Evolutionary conservation across 495 filamentous ascomycete genomes (phyloP).

Genomic region (Lepidopterella palustris): DNA sequence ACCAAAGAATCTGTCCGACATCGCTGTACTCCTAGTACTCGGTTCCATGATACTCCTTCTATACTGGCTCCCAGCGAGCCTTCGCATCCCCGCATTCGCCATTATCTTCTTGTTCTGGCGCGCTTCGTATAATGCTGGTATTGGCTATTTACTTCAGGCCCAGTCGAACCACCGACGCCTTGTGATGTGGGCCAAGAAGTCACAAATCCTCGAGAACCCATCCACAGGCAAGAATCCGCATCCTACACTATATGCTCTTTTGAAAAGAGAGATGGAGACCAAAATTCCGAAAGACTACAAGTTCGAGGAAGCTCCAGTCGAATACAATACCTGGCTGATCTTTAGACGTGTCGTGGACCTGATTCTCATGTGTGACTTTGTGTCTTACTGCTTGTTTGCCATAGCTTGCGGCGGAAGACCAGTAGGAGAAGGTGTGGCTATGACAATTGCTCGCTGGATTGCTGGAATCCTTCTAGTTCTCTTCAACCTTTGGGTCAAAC

Average conservation of each 20-base stretch:
- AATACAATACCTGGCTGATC: conserved; percentile 98
- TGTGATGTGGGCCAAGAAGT: conserved; percentile 80
- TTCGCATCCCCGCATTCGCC: conserved; percentile 70
- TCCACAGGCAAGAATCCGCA: conserved; percentile 70
- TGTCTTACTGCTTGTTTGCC: conserved; percentile 92
- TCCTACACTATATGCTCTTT: conserved; percentile 69
- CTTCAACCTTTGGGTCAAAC: conserved; percentile 98
- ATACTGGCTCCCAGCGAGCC: conserved; percentile 58
- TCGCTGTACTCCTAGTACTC: conserved; percentile 73
- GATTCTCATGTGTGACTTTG: conserved; percentile 97
- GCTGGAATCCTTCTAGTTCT: conserved; percentile 71
- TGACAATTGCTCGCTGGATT: conserved; percentile 72
- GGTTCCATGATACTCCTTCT: conserved; percentile 64
- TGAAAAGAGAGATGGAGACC: conserved; percentile 84
- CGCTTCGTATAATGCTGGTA: conserved; percentile 83
- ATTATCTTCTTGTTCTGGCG: conserved; percentile 87
- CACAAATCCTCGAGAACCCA: conserved; percentile 79
- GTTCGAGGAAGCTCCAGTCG: conserved; percentile 85
- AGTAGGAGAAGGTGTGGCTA: conserved; percentile 56
- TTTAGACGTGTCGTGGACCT: conserved; percentile 92
- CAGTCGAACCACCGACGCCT: conserved; percentile 85
- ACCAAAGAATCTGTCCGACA: conserved; percentile 88
- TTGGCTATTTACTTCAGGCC: conserved; percentile 79
- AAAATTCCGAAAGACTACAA: conserved; percentile 93
- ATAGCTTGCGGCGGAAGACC: conserved; percentile 78